Percentiles rank a stretch among this genome's conserved stretches.
phyloP scores from a whole-genome alignment of 192 early-diverging fungal species.

The Thoreauomyces humboldtii region DNA sequence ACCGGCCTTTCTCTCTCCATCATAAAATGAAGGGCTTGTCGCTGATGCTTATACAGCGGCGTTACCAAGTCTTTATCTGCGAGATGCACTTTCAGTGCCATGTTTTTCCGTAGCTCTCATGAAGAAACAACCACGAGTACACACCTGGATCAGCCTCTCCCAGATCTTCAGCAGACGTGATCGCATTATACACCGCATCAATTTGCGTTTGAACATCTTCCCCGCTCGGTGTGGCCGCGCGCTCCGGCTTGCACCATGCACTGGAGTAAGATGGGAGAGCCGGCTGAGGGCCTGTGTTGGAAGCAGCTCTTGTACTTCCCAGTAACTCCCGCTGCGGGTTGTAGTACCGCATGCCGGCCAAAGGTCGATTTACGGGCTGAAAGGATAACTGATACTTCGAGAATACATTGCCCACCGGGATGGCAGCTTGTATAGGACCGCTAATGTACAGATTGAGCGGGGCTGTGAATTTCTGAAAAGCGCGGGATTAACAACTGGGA shows the following conservation, averaged over 20 bases:
- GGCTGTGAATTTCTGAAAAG: constrained; percentile 19
- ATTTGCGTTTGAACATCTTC: constrained; percentile 43
- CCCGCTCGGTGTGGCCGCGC: not conserved
- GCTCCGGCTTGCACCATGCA: not conserved
- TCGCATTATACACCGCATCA: constrained; percentile 58
- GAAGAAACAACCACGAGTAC: not conserved
- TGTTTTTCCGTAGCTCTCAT: constrained; percentile 9
- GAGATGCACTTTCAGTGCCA: not conserved
- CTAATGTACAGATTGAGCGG: constrained; percentile 21
- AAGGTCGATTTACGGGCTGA: not conserved
- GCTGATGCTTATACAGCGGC: constrained; percentile 74
- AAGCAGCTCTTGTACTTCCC: no score
- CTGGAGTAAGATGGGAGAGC: not conserved
- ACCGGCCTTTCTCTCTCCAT: constrained; percentile 67
- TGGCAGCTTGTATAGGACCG: constrained; percentile 16
- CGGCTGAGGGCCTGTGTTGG: not conserved
- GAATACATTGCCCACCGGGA: constrained; percentile 14
- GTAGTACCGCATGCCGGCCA: constrained; percentile 15
- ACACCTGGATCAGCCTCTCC: constrained; percentile 55
- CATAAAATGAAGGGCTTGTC: constrained; percentile 81
- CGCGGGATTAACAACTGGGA: not conserved
- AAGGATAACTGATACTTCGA: constrained; percentile 21
- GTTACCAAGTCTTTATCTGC: constrained; percentile 43
- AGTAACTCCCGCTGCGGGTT: constrained; percentile 34
- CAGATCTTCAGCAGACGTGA: constrained; percentile 48